Conservation (phyloP, 1,284 basidiomycete species). For the Microstroma glucosiphilum region DNA sequence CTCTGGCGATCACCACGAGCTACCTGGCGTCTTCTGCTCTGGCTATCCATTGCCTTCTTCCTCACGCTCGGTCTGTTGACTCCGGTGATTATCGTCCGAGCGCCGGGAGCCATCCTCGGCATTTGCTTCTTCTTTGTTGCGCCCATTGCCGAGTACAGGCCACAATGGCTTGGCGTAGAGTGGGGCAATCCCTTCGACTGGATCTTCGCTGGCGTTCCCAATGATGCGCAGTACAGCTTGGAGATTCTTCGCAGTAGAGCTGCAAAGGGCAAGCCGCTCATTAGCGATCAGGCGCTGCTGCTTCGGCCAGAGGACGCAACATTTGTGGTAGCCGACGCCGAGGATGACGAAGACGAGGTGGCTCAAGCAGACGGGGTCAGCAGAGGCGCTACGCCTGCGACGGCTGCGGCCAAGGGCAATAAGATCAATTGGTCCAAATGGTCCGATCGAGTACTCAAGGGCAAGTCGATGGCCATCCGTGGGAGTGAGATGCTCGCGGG, state of each 20-base stretch:
- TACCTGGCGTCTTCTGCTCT: slow-evolving; percentile 17
- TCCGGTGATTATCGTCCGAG: slow-evolving; percentile 17
- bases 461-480: slow-evolving; percentile 5
- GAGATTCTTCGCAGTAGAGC: slow-evolving; percentile 23
- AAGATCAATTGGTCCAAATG: slow-evolving; percentile 12
- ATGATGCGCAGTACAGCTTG: slow-evolving; percentile 32
- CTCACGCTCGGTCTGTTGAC: slow-evolving; percentile 14
- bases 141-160: slow-evolving; percentile 25
- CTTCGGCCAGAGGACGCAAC: neutral
- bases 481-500: slow-evolving; percentile 13
- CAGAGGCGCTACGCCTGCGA: neutral
- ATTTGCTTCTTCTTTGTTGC: slow-evolving; percentile 24
- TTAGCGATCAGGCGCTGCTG: slow-evolving; percentile 9
- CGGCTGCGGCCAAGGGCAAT: neutral
- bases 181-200: slow-evolving; percentile 18
- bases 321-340: neutral
- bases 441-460: neutral
- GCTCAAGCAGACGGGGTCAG: neutral
- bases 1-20: slow-evolving; percentile 23
- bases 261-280: slow-evolving; percentile 20
- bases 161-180: slow-evolving; percentile 20
- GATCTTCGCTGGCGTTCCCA: slow-evolving; percentile 32
- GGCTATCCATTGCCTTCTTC: slow-evolving; percentile 14
- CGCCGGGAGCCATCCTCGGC: slow-evolving; percentile 23
- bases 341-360: neutral